Conservation (phyloP, 306 rosid species). For the Argentina anserina region DNA sequence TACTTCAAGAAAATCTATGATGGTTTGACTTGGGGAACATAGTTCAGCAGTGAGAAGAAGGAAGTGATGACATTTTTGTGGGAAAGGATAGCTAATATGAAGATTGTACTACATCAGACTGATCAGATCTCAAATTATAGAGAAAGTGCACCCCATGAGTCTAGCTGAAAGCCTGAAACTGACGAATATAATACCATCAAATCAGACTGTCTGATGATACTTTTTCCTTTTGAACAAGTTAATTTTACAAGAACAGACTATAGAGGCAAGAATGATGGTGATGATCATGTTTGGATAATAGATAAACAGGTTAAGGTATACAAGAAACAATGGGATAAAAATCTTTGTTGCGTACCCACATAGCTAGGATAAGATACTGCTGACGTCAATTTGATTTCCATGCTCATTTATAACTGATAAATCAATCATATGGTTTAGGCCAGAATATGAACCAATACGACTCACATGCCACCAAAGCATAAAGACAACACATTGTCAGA, state of each 20-base stretch:
- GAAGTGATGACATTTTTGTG: not conserved
- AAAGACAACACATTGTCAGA: not conserved
- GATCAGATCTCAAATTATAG: no score
- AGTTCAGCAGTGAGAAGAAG: not conserved
- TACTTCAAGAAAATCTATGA: not conserved
- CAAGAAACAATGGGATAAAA: not conserved
- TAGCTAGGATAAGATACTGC: not conserved
- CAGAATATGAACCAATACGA: not conserved
- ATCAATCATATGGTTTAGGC: not conserved
- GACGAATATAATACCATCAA: not conserved
- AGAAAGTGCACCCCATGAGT: no score
- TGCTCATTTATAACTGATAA: not conserved
- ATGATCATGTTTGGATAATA: not conserved
- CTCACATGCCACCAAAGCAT: not conserved
- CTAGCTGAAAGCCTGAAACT: slow-evolving; percentile 12
- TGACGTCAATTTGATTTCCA: not conserved
- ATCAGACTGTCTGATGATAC: not conserved
- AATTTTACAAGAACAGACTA: not conserved
- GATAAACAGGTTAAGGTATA: not conserved
- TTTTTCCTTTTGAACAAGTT: not conserved
- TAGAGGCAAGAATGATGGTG: not conserved
- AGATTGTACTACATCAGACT: not conserved
- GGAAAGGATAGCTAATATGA: not conserved
- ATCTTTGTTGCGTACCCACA: slow-evolving; percentile 2
- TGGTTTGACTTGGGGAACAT: no score